phyloP scores from a whole-genome alignment of 148 eudicot genomes.

The Nepenthes gracilis region DNA sequence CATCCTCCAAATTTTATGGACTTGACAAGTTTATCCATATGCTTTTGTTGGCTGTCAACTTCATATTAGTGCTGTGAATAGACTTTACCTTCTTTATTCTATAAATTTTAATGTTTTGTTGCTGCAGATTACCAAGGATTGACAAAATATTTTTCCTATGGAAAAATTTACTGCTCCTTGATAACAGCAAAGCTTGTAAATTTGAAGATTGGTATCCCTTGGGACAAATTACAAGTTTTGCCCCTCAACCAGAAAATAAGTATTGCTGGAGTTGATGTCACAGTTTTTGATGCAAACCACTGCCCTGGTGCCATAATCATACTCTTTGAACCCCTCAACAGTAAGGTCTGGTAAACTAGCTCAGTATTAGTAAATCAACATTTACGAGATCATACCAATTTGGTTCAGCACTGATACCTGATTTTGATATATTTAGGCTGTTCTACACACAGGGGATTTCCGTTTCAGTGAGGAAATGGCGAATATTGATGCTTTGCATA shows the following conservation, averaged over 20 bases:
- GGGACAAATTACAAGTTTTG: conserved; percentile 64
- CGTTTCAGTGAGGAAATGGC: conserved; percentile 70
- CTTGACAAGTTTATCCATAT: no score
- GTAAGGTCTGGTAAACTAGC: conserved; percentile 52
- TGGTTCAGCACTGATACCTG: conserved; percentile 8
- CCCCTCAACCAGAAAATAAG: conserved; percentile 62
- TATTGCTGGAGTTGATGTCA: conserved; percentile 68
- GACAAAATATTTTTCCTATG: conserved; percentile 76
- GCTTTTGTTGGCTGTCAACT: no score
- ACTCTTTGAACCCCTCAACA: conserved; percentile 82
- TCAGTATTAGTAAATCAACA: neutral
- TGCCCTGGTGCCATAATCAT: conserved; percentile 86
- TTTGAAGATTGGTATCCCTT: conserved; percentile 72
- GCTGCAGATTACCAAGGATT: conserved; percentile 86
- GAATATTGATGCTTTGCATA: conserved; percentile 24
- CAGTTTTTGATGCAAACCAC: conserved; percentile 96
- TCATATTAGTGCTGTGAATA: no score
- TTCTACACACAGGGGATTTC: conserved; percentile 93
- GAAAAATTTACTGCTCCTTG: conserved; percentile 74
- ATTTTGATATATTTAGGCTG: conserved; percentile 40
- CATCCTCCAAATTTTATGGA: no score
- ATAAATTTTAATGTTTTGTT: neutral
- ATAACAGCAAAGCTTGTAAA: conserved; percentile 86
- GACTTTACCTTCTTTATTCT: no score
- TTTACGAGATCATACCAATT: neutral